Conservation (phyloP, 2,329 filamentous ascomycete species). For the Hymenoscyphus fructigenus region DNA sequence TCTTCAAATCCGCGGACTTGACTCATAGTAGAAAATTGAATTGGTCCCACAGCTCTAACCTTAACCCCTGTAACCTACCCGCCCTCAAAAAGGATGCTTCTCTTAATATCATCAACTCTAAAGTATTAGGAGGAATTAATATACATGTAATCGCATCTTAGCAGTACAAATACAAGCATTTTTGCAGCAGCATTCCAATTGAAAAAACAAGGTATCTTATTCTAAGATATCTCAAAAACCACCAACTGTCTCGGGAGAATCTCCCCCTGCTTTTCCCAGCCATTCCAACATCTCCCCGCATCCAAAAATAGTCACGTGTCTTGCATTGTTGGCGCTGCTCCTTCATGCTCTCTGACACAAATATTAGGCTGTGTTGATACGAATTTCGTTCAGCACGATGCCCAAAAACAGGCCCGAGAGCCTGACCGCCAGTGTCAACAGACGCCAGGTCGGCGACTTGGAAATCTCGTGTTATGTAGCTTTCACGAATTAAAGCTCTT, state of each 20-base stretch:
- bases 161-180: too few species aligned
- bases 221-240: neutral
- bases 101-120: too few species aligned
- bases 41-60: too few species aligned
- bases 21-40: too few species aligned
- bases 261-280: neutral
- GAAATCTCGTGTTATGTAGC: neutral
- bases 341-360: neutral
- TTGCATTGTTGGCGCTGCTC: neutral
- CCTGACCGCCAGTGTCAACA: neutral
- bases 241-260: slow-evolving; percentile 4
- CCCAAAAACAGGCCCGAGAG: neutral
- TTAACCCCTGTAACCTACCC: too few species aligned
- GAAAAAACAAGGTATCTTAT: too few species aligned
- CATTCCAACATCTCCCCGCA: neutral
- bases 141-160: too few species aligned
- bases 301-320: neutral
- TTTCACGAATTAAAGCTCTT: neutral
- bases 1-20: too few species aligned
- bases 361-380: neutral
- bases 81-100: too few species aligned
- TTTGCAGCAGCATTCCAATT: too few species aligned
- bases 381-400: neutral
- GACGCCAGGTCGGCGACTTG: neutral
- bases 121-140: too few species aligned